Conservation (phyloP, 2,329 filamentous ascomycete species). For the Trichoderma brevicompactum region DNA sequence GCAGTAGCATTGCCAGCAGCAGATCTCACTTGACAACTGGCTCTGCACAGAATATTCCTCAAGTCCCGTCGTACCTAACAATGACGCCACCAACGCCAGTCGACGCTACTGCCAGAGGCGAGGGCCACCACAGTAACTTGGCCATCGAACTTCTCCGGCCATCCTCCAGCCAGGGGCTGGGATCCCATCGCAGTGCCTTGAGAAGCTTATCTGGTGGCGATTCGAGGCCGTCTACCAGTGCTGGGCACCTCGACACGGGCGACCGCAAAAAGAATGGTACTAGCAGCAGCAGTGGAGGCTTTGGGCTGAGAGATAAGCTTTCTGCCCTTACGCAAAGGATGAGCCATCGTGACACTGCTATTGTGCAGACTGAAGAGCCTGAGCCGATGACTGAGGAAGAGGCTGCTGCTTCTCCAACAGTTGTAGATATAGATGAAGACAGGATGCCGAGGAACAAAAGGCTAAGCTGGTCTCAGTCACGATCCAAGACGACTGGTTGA, state of each 20-base stretch:
- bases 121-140: slow-evolving; percentile 33
- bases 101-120: slow-evolving; percentile 35
- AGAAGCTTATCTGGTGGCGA: slow-evolving; percentile 31
- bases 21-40: slow-evolving; percentile 48
- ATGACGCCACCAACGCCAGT: slow-evolving; percentile 54
- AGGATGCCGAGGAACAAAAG: slow-evolving; percentile 6
- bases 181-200: slow-evolving; percentile 31
- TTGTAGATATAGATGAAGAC: background rate
- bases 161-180: slow-evolving; percentile 40
- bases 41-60: slow-evolving; percentile 36
- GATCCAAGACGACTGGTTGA: slow-evolving; percentile 19
- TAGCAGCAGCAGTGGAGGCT: slow-evolving; percentile 36
- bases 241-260: slow-evolving; percentile 36
- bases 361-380: slow-evolving; percentile 10
- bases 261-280: slow-evolving; percentile 38
- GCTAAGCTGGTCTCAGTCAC: slow-evolving; percentile 26
- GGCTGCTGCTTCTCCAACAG: background rate
- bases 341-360: slow-evolving; percentile 35
- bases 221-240: slow-evolving; percentile 42
- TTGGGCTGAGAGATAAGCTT: slow-evolving; percentile 45
- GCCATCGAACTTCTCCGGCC: slow-evolving; percentile 42
- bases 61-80: slow-evolving; percentile 49
- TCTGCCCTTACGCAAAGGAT: slow-evolving; percentile 42
- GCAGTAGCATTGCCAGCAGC: slow-evolving; percentile 57
- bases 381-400: slow-evolving; percentile 23